phyloP scores from a whole-genome alignment of 2,329 filamentous ascomycete species.

The Paecilomyces variotii region DNA sequence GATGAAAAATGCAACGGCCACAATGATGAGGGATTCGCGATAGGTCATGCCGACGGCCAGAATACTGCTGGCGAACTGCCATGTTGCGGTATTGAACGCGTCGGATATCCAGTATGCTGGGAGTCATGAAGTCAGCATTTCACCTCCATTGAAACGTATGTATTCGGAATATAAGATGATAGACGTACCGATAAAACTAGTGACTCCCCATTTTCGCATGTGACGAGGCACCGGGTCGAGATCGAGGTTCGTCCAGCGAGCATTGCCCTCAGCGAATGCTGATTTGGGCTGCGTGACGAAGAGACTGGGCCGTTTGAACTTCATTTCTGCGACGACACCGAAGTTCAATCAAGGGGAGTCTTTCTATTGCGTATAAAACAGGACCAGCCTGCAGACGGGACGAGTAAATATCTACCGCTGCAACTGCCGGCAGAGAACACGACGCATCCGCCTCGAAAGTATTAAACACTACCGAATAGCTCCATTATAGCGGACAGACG shows the following conservation, averaged over 20 bases:
- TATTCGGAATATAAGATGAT: background rate
- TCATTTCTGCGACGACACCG: conserved; percentile 7
- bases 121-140: background rate
- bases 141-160: no score
- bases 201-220: conserved; percentile 39
- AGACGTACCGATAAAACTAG: conserved; percentile 30
- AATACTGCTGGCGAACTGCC: conserved; percentile 46
- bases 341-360: background rate
- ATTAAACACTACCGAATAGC: background rate
- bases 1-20: conserved; percentile 45
- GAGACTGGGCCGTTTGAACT: conserved; percentile 32
- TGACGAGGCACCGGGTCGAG: conserved; percentile 41
- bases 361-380: background rate
- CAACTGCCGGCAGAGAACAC: background rate
- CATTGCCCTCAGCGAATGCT: conserved; percentile 37
- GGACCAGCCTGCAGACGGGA: background rate
- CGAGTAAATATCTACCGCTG: background rate
- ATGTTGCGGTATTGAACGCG: conserved; percentile 46
- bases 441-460: background rate
- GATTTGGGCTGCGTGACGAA: conserved; percentile 39
- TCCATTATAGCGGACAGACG: background rate
- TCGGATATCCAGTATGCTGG: conserved; percentile 46
- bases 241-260: conserved; percentile 42
- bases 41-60: conserved; percentile 47
- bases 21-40: conserved; percentile 43